These are phyloP conservation scores for Lignosus rhinocerotis DNA, from an alignment of 1,284 basidiomycete genomes.

Conservation along the genomic window DNA sequence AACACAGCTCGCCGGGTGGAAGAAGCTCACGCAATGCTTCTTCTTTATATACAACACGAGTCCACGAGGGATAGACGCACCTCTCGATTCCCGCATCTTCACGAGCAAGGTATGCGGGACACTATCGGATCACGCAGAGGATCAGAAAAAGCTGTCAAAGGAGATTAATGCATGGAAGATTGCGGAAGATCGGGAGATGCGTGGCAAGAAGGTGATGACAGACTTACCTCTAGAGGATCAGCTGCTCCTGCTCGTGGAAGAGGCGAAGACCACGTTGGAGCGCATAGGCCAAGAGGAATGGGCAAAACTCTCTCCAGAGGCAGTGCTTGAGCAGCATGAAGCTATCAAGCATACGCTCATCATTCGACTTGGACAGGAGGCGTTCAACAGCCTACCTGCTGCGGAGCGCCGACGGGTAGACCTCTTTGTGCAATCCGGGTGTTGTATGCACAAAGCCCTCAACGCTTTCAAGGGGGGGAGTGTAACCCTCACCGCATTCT, in stretches of 20 bases:
- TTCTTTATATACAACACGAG: conserved; percentile 18
- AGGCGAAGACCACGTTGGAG: no score
- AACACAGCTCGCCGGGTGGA: conserved; percentile 28
- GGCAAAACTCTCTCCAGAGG: neutral
- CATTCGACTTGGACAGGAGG: neutral
- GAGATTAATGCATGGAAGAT: conserved; percentile 21
- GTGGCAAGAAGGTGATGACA: conserved; percentile 7
- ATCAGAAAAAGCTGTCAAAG: conserved; percentile 28
- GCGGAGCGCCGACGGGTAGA: conserved; percentile 4
- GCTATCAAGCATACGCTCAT: neutral
- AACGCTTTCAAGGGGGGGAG: conserved; percentile 38
- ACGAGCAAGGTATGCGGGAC: conserved; percentile 13
- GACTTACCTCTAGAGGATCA: no score
- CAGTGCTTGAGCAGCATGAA: neutral
- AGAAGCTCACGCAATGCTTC: conserved; percentile 3
- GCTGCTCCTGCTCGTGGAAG: no score
- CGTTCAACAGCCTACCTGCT: neutral
- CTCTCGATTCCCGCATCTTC: neutral
- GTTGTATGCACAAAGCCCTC: conserved; percentile 43
- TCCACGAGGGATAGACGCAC: neutral
- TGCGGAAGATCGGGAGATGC: conserved; percentile 11
- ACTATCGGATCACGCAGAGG: conserved; percentile 29
- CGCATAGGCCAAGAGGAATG: neutral
- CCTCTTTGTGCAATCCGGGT: conserved; percentile 37
- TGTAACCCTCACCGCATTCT: conserved; percentile 23